phyloP scores from a whole-genome alignment of 257 asterid species.

The Solanum phureja region DNA sequence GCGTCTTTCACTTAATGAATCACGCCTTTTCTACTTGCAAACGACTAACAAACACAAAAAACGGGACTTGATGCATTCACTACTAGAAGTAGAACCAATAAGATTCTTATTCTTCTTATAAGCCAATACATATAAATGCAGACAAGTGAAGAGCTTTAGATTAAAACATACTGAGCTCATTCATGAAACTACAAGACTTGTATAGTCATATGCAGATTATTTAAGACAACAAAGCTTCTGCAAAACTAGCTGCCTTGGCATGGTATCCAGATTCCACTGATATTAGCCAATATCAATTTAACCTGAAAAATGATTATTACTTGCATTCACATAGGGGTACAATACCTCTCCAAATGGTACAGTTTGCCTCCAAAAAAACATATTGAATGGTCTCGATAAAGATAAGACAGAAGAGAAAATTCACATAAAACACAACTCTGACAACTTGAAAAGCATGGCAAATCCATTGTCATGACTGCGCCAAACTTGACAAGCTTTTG shows the following conservation, averaged over 20 bases:
- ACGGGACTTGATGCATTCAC: background rate
- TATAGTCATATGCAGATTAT: background rate
- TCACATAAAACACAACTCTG: background rate
- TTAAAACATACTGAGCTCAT: background rate
- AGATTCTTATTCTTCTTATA: background rate
- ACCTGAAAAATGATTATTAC: background rate
- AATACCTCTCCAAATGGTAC: background rate
- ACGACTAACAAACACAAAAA: background rate
- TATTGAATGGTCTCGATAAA: background rate
- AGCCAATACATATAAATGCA: background rate
- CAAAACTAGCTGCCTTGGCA: background rate
- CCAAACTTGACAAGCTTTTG: background rate
- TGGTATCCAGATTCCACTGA: background rate
- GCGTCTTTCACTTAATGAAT: too few species aligned
- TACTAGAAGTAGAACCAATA: background rate
- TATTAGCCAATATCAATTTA: background rate
- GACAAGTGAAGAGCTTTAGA: background rate
- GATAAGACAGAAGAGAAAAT: background rate
- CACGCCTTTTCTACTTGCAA: background rate
- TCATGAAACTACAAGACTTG: background rate
- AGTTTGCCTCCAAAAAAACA: background rate
- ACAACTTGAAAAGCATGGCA: background rate
- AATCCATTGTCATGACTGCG: background rate
- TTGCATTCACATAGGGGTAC: background rate
- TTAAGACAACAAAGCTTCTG: background rate